A percentile compares a stretch with the other conserved stretches of the same genome.
Conservation (phyloP, 2,329 filamentous ascomycete genomes). For the Corynespora cassiicola region DNA sequence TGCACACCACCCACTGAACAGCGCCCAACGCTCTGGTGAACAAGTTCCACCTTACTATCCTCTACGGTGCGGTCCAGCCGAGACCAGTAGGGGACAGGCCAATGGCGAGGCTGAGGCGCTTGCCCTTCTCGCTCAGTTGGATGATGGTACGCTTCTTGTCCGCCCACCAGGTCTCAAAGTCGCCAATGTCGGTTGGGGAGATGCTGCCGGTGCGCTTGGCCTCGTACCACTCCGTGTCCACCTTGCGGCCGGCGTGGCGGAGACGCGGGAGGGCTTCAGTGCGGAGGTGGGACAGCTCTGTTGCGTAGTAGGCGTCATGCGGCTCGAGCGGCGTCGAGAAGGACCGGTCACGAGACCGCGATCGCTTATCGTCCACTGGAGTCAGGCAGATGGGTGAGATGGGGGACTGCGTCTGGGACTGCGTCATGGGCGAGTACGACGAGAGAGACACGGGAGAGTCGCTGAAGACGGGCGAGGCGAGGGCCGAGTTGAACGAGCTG, state of each 20-base stretch:
- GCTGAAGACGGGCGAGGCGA: slow-evolving; percentile 29
- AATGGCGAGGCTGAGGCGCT: slow-evolving; percentile 29
- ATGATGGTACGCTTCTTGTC: slow-evolving; percentile 40
- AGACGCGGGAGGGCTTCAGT: slow-evolving; percentile 51
- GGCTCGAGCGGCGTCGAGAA: slow-evolving; percentile 43
- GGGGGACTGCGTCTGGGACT: slow-evolving; percentile 29
- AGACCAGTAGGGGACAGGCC: slow-evolving; percentile 35
- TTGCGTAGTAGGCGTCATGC: slow-evolving; percentile 40
- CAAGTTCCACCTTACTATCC: slow-evolving; percentile 34
- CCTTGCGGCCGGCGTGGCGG: slow-evolving; percentile 45
- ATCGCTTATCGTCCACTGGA: slow-evolving; percentile 22
- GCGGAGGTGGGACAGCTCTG: slow-evolving; percentile 47
- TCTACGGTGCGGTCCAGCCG: slow-evolving; percentile 43
- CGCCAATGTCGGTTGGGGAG: slow-evolving; percentile 26
- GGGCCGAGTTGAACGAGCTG: slow-evolving; percentile 33
- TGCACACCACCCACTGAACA: slow-evolving; percentile 7
- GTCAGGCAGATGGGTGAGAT: slow-evolving; percentile 39
- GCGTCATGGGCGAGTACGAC: no score
- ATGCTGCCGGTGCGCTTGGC: slow-evolving; percentile 29
- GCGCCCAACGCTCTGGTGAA: slow-evolving; percentile 10
- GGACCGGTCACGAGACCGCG: slow-evolving; percentile 33
- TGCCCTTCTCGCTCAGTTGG: slow-evolving; percentile 38
- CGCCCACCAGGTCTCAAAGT: slow-evolving; percentile 50
- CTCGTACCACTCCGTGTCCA: slow-evolving; percentile 43
- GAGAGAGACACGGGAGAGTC: slow-evolving; percentile 26